Evolutionary conservation across 1,284 basidiomycete genomes (phyloP), one percentile per base, ranked within the genome.

Genomic region (Omphalotus olearius): DNA sequence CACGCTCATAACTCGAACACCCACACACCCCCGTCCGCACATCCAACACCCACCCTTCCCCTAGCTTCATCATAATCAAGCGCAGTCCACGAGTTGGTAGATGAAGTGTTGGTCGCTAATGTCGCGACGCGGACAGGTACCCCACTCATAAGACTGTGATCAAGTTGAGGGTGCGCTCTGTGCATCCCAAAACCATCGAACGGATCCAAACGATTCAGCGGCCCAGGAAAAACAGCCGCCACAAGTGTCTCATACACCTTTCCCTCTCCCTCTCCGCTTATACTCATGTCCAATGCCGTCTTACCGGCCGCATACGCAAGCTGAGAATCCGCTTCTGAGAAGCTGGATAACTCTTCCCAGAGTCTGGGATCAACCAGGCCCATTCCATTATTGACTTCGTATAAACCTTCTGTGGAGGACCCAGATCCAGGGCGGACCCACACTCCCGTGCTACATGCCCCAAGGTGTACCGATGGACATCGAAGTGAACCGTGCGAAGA

Each of bases 351-450:
- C 7, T 33, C 30, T 33, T 3, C 30, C 30, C 30, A 33, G 7
- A 33, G 13, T 33, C 30, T 33, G 30, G 30, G 30, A 57, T 63
- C 66, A 44, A 59, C 41, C 14, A 61, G 59, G 2, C 62, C 57
- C 9, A 47, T n/a, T 14, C 56, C 37, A 6, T 57, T 25, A 62
- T 60, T 52, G 57, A 58, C 14, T 59, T 54, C 9, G 54, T 52
- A n/a, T 61, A 57, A 17, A 56, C 48, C 42, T 68, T 53, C 47
- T 76, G 61, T 6, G 74, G 74, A 0, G 58, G 71, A 66, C 41
- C 68, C 66, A 51, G 77, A 70, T 38, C 67, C 71, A 2, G 82
- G 82, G 50, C 76, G 74, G 18, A 83, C 72, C 81, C 82, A 85
- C 4, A 78, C 64, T 2, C 80, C 80, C 0, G 81, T 82, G 3